Base-by-base conservation (phyloP, 768 basidiomycete genomes). In the Russula sp. region DNA sequence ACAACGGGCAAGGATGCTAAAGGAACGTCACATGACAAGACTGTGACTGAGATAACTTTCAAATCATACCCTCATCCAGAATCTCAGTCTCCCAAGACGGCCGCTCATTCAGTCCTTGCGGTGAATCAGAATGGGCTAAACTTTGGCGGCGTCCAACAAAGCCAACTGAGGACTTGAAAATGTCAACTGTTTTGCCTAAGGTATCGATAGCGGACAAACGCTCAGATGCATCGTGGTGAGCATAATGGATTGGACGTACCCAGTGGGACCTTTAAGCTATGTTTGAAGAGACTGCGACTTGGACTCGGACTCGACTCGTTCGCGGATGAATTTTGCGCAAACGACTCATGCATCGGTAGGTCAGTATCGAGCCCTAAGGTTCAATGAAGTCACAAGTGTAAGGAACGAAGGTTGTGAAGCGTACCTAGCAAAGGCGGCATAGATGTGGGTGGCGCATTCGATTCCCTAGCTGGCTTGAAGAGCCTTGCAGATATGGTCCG, bases 261-360 rank as follows among this genome's bases (percentile, higher is more conserved):
- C 63, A 92, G 84, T 0, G 90, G 92, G 61, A 80, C 77, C 71
- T 81, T 87, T 66, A 92, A 78, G 61, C 82, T 84, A 66, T 90
- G 88, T 72, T 80, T 88, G 65, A 90, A 75, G 35, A 79, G 76
- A 53, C 68, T 74, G 36, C 82, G 69, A 11, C 76, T 77, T 7
- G 77, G 69, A 11, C 76, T 77, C 8, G 77, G 69, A 11, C 76
- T 77, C 8, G 77, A 77, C 62, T 78, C 79, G 50, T 66, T 67
- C 10, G 43, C 56, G 16, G 65, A 69, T 20, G 61, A 56, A 3
- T 63, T 60, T 10, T 48, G 58, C 22, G 65, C 22, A 32, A 64
- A 57, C 8, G 50, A 51, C 48, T 66, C 68, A 8, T 56, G 50
- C 47, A 39, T 43, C 3, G 48, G n/a, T 38, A 42, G 49, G 20